Evolutionary conservation across 495 filamentous ascomycete species (phyloP), one percentile per base, ranked within the genome.

Genomic region (Aspergillus bridgeri): DNA sequence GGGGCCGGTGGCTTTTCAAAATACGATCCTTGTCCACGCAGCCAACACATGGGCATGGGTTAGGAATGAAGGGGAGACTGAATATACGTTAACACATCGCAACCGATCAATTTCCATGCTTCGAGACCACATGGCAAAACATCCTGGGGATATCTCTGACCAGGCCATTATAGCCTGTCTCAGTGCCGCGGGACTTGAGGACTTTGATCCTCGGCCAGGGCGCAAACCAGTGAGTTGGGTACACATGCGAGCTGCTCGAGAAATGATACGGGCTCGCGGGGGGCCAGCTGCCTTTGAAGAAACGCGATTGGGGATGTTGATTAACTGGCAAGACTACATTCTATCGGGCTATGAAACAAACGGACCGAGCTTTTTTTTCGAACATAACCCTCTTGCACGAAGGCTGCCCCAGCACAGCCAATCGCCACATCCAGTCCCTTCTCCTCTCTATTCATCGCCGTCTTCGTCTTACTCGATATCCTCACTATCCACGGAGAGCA

Each of bases 271-370:
- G 24, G 62, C 63, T 1, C 70, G 75, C 11, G 72, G 70, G 3
- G 75, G 75, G 2, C 69, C 73, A 4, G 60, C 60, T 43, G 72
- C 70, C 24, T 76, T 76, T 53, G 59, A 63, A 15, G 66, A 71
- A 47, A 75, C 70, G 8, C 72, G 67, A 38, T 52, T 76, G n/a
- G 72, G 70, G 0, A 76, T 70, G 66, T 53, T 77, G 24, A 74
- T 74, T 42, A 75, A 78, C 48, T 76, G 72, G 75, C 71, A 74
- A 64, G 74, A 76, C 53, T 75, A 76, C 55, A 73, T 74, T 24
- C 52, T 76, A 19, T 66, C 70, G 1, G 75, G 75, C 1, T 76
- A 75, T 54, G 72, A 75, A 38, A 70, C 66, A 1, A 59, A 70
- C 11, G 69, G 65, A 13, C 58, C 60, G 0, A 70, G 68, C 49